Conservation (phyloP, 2,329 filamentous ascomycete genomes). For the Aspergillus sp. region DNA sequence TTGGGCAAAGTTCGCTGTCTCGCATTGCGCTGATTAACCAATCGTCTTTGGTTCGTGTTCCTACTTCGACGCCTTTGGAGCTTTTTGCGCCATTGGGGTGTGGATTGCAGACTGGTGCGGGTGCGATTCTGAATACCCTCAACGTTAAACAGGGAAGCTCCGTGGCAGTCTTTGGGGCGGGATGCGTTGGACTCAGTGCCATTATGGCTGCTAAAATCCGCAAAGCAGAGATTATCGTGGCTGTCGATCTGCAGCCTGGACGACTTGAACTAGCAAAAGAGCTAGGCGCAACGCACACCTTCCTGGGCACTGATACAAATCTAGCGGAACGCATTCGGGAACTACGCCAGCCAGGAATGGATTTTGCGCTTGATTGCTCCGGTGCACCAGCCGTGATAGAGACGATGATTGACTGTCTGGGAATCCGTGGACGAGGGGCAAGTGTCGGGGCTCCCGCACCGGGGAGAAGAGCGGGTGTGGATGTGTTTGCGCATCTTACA, state of each 20-base stretch:
- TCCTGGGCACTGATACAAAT: conserved; percentile 8
- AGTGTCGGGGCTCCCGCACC: conserved; percentile 14
- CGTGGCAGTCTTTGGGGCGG: conserved; percentile 26
- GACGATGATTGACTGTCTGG: conserved; percentile 15
- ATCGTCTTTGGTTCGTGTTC: conserved; percentile 10
- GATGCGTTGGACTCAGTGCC: conserved; percentile 27
- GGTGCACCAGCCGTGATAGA: conserved; percentile 13
- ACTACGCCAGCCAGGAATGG: conserved; percentile 3
- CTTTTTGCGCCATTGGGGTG: conserved; percentile 27
- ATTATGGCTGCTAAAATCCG: conserved; percentile 27
- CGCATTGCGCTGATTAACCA: conserved; percentile 24
- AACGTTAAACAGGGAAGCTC: conserved; percentile 10
- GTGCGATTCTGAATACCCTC: conserved; percentile 19
- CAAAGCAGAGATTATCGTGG: conserved; percentile 18
- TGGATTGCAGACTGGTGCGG: conserved; percentile 26
- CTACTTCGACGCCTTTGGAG: conserved; percentile 10
- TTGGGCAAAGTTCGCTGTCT: conserved; percentile 36
- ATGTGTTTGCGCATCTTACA: conserved; percentile 14
- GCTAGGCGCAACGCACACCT: conserved; percentile 22
- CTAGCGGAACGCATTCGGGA: conserved; percentile 5
- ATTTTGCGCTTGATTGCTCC: conserved; percentile 16
- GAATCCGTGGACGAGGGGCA: conserved; percentile 11
- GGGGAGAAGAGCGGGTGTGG: conserved; percentile 7
- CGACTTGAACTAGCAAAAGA: conserved; percentile 17
- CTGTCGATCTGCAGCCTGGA: conserved; percentile 15